Evolutionary conservation across 2,329 filamentous ascomycete genomes (phyloP), one percentile per base, ranked within the genome.

Genomic region (Zarea fungicola): DNA sequence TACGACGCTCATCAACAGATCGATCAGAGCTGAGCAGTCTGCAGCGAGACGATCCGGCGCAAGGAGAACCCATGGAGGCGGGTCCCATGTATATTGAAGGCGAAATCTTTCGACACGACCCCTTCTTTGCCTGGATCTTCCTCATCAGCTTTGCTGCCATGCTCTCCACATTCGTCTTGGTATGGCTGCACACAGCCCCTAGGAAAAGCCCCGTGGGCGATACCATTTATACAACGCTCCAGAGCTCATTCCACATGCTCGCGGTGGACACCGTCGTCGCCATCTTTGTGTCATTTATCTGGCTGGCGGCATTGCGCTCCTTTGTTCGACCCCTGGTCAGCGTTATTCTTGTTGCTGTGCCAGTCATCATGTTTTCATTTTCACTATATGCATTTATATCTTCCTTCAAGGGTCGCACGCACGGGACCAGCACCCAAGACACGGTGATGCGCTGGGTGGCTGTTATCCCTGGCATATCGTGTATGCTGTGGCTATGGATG

Each of bases 231-330:
- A 89, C 87, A 13, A 90, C 89, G 5, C 71, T 99, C 29, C 85
- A 87, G 58, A 83, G 84, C 43, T 96, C 91, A 1, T 93, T 95
- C 60, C 85, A 93, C 61, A 84, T 97, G 56, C 81, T 99, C 35
- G 87, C 89, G 2, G 82, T 93, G 45, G 95, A 97, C 67, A 97
- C 93, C 1, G 66, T 97, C 16, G 84, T 96, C n/a, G 87, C 93
- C 1, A 74, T 96, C 32, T 73, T 95, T 29, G 87, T 97, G 18
- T 92, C 92, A 2, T 74, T 96, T 29, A 67, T 96, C 22, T 99
- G 93, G 93, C 79, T 99, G 53, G 87, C 91, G 1, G 75, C 95
- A 2, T 74, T 99, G 41, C 81, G 89, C 41, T 93, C 90, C 5
- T 96, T 95, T 66, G 88, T 95, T 19, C 82, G 88, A 48, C 82